Evolutionary conservation across 495 filamentous ascomycete genomes (phyloP).

Genomic region (Aspergillus conjunctus): DNA sequence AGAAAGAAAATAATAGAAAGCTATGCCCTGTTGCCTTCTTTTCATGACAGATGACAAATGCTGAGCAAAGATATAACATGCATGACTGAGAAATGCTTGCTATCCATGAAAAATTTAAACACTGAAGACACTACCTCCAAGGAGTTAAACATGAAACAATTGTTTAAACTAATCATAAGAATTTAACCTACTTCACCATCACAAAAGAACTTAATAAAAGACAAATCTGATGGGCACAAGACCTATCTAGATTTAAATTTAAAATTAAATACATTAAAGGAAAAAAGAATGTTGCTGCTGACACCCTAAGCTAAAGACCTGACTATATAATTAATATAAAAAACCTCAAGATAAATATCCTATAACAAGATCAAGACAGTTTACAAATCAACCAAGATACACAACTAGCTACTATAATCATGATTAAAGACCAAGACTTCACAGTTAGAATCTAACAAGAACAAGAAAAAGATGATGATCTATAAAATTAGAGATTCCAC

Average conservation of each 20-base stretch:
- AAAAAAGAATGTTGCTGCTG: neutral
- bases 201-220: neutral
- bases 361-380: neutral
- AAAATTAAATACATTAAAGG: neutral
- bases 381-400: neutral
- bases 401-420: slow-evolving; percentile 10
- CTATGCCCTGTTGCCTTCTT: neutral
- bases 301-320: neutral
- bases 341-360: neutral
- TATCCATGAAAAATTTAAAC: neutral
- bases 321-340: neutral
- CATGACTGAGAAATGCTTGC: neutral
- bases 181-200: neutral
- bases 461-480: slow-evolving; percentile 5
- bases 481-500: slow-evolving; percentile 14
- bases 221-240: neutral
- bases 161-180: neutral
- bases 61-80: neutral
- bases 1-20: neutral
- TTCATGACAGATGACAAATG: neutral
- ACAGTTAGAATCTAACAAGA: slow-evolving; percentile 12
- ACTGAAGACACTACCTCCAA: neutral
- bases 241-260: neutral
- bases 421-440: slow-evolving; percentile 14
- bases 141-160: neutral